A percentile compares a stretch with the other conserved stretches of the same genome.
Evolutionary conservation across 495 filamentous ascomycete species (phyloP).

Genomic region (Astrocystis sublimbata): DNA sequence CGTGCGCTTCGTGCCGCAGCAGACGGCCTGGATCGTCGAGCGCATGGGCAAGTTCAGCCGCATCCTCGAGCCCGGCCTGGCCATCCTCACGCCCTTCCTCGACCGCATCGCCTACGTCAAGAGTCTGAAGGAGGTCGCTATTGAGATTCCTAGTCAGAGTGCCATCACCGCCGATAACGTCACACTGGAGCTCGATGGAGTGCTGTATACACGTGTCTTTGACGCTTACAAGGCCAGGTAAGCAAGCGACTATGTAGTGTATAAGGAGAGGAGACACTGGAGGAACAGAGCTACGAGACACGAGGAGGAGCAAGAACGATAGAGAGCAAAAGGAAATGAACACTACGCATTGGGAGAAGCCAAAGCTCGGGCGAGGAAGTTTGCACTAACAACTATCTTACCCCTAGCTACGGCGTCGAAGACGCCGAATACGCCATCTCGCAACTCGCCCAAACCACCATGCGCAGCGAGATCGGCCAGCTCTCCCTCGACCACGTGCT

Average conservation of each 20-base stretch:
- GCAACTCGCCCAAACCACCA: conserved; percentile 96
- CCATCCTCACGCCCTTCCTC: conserved; percentile 84
- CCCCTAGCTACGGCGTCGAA: conserved; percentile 86
- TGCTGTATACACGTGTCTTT: conserved; percentile 92
- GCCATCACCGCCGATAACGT: conserved; percentile 99
- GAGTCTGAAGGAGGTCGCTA: conserved; percentile 90
- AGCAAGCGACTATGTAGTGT: no score
- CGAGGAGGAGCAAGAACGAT: background rate
- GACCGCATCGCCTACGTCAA: conserved; percentile 98
- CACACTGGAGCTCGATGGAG: conserved; percentile 91
- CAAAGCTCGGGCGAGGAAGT: background rate
- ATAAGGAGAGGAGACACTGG: no score
- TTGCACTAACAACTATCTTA: background rate
- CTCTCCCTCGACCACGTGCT: conserved; percentile 95
- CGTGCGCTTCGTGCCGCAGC: conserved; percentile 95
- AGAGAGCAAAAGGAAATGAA: background rate
- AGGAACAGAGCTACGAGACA: background rate
- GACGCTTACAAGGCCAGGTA: conserved; percentile 97
- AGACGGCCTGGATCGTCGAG: conserved; percentile 99
- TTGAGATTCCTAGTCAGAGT: conserved; percentile 94
- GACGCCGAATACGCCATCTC: conserved; percentile 99
- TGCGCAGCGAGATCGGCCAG: conserved; percentile 97
- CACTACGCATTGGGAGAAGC: background rate
- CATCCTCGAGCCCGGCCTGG: conserved; percentile 87
- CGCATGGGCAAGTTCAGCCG: conserved; percentile 96